Percentiles rank a stretch among this genome's conserved stretches.
These are phyloP conservation scores for Symbiodinium natans DNA, from an alignment of 73 alveolate genomes.

Conservation along the genomic window DNA sequence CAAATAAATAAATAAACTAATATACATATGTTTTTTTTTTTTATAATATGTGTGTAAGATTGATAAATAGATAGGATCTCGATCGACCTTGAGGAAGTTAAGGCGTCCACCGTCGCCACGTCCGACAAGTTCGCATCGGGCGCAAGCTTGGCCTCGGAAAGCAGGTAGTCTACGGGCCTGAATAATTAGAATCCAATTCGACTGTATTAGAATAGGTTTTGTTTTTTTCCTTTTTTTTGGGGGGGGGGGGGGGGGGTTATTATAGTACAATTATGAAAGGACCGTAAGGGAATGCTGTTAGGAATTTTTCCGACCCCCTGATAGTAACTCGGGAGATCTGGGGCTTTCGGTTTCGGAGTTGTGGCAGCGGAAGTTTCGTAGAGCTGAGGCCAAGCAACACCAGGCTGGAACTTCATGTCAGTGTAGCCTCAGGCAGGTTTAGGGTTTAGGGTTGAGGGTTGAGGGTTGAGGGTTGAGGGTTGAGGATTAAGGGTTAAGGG, in stretches of 20 bases:
- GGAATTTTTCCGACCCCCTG: neutral
- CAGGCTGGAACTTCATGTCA: neutral
- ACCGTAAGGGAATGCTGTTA: too few relatives aligned
- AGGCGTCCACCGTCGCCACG: neutral
- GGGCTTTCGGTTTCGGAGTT: neutral
- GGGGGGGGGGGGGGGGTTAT: too few relatives aligned
- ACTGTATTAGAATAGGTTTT: too few relatives aligned
- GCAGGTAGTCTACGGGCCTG: neutral
- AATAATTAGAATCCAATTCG: neutral
- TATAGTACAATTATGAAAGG: too few relatives aligned
- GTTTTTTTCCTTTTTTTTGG: too few relatives aligned
- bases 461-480: neutral
- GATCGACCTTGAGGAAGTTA: too few relatives aligned
- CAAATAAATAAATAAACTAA: too few relatives aligned
- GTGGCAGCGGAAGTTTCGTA: neutral
- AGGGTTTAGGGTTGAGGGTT: neutral
- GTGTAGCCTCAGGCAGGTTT: neutral
- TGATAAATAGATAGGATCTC: too few relatives aligned
- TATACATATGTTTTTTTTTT: too few relatives aligned
- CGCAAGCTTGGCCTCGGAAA: neutral
- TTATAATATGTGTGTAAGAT: too few relatives aligned
- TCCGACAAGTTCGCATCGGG: neutral
- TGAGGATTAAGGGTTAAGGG: neutral
- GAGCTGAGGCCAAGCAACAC: neutral
- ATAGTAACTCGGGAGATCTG: too few relatives aligned